Conservation (phyloP, 495 filamentous ascomycete species). For the Penicillium goetzii region DNA sequence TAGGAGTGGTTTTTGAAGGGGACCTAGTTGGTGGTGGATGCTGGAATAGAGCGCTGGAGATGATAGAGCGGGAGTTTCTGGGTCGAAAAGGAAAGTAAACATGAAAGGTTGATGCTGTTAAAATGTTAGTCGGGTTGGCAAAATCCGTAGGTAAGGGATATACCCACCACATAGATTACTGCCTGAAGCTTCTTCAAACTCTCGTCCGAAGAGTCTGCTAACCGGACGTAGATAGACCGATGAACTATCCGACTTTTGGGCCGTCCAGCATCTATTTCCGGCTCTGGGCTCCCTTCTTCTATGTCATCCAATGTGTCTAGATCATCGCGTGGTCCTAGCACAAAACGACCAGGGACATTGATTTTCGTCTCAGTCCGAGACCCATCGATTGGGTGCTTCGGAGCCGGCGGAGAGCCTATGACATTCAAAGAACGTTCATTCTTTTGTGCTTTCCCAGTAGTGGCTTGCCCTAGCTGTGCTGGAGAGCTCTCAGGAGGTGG, state of each 20-base stretch:
- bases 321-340: constrained; percentile 36
- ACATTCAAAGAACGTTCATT: constrained; percentile 3
- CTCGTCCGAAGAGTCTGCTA: constrained; percentile 23
- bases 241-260: constrained; percentile 49
- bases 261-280: constrained; percentile 24
- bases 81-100: constrained; percentile 85
- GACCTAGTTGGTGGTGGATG: constrained; percentile 79
- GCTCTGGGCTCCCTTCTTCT: constrained; percentile 33
- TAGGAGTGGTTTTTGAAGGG: constrained; percentile 72
- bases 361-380: constrained; percentile 9
- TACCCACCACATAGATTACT: constrained; percentile 67
- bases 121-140: neutral
- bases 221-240: constrained; percentile 55
- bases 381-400: neutral
- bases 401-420: constrained; percentile 6
- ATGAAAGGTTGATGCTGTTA: constrained; percentile 78
- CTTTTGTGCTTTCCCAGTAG: constrained; percentile 9
- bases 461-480: constrained; percentile 6
- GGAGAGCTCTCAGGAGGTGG: constrained; percentile 19
- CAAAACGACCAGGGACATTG: constrained; percentile 21
- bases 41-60: constrained; percentile 75
- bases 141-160: neutral
- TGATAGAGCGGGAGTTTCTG: constrained; percentile 65
- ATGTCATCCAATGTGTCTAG: constrained; percentile 34
- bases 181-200: constrained; percentile 61